These are phyloP conservation scores for Pythium myriotylum DNA, from an alignment of 352 stramenopile genomes.

Conservation along the genomic window DNA sequence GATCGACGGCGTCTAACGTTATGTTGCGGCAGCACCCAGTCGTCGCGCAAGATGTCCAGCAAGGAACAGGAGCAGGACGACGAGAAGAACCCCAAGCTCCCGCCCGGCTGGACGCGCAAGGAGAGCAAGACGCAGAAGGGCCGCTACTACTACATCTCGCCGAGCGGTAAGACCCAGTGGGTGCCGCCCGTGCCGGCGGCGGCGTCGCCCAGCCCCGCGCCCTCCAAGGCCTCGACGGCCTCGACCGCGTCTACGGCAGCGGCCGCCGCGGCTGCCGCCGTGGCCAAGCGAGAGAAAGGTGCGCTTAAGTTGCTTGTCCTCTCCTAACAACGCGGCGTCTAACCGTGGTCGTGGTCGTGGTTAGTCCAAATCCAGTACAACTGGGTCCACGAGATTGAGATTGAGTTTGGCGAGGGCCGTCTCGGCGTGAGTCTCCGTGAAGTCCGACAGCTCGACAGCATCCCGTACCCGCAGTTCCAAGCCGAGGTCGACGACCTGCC, in stretches of 20 bases:
- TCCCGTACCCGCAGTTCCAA: conserved; percentile 85
- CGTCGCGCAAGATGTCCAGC: conserved; percentile 9
- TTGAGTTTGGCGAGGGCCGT: conserved; percentile 80
- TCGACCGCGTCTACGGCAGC: conserved; percentile 1
- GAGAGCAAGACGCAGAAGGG: conserved; percentile 88
- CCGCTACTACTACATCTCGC: conserved; percentile 86
- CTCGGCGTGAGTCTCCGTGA: conserved; percentile 84
- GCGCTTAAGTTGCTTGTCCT: conserved; percentile 7
- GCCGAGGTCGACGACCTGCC: conserved; percentile 88
- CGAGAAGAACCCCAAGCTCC: conserved; percentile 36
- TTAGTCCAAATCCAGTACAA: conserved; percentile 63
- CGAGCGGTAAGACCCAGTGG: conserved; percentile 84
- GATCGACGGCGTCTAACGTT: no score
- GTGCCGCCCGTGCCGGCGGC: conserved; percentile 36
- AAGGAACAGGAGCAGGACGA: conserved; percentile 11
- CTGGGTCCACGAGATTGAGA: conserved; percentile 83
- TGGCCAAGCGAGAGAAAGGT: conserved; percentile 32
- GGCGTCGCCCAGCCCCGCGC: conserved; percentile 4
- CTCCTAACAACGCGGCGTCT: no score
- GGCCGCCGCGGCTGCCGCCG: background rate
- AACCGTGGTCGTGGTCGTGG: background rate
- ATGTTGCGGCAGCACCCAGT: conserved; percentile 9
- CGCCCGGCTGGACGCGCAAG: conserved; percentile 77
- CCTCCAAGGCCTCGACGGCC: conserved; percentile 3
- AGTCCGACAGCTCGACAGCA: conserved; percentile 73